Evolutionary conservation across 202 grass and related monocot species (phyloP), one percentile per base, ranked within the genome.

Genomic region (Zoysia matrella): DNA sequence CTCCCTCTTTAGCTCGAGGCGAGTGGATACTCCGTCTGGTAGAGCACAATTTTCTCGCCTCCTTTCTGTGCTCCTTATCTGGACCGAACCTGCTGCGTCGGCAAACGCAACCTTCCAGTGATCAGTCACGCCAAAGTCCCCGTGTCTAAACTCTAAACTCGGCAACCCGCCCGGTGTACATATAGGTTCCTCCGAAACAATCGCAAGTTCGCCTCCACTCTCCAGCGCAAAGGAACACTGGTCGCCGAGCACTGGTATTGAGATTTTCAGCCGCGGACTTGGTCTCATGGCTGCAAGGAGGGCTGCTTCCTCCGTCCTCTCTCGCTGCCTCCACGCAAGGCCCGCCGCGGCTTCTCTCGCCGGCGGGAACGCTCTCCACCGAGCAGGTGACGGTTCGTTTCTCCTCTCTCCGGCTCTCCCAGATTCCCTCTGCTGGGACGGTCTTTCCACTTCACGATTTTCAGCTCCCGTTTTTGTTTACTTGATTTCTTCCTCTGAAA

Each of bases 201-300:
- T 44, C 10, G 64, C 77, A 81, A 53, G 16, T 8, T 15, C 58
- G 7, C 4, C 46, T 47, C 46, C 46, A 47, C 15, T n/a, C 44
- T 30, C 22, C 11, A 22, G 50, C 54, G 5, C 50, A 13, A 44
- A 43, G 49, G 50, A 50, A 58, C 60, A 6, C 69, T 11, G 13
- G 54, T 6, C 22, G 42, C 48, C 30, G 11, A 43, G 3, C 67
- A 47, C 76, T 55, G 76, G 49, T 7, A 4, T 57, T 69, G 77
- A 65, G 56, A 66, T 58, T 65, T 52, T 46, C 39, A 61, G 15
- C 61, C 5, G 63, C 45, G 46, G 61, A 6, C 11, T 42, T 11
- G 11, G 36, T 30, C 40, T 6, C 72, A 94, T 94, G 92, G 84
- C 89, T 45, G 87, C 89, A 83, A 87, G 82, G 67, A 94, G 84